Conservation (phyloP, 768 basidiomycete genomes). For the Lyophyllum decastes region DNA sequence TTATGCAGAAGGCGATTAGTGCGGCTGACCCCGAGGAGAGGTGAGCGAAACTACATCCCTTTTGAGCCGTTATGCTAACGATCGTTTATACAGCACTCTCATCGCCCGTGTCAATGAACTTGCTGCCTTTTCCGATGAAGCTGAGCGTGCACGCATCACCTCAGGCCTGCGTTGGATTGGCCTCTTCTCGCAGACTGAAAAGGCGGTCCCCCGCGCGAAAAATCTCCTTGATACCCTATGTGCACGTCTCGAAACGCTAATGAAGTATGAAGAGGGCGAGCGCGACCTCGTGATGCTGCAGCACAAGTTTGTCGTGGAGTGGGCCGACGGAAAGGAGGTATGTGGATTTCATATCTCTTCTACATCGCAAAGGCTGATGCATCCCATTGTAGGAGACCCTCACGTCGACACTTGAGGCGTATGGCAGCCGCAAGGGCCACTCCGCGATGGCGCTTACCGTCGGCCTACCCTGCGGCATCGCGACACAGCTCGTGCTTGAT, state of each 20-base stretch:
- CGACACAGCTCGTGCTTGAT: slow-evolving; percentile 88
- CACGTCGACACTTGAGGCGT: slow-evolving; percentile 90
- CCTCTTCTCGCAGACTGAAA: slow-evolving; percentile 69
- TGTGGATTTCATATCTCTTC: slow-evolving; percentile 17
- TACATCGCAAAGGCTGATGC: background rate
- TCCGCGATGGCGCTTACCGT: slow-evolving; percentile 93
- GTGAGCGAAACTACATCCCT: slow-evolving; percentile 34
- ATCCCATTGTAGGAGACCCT: slow-evolving; percentile 60
- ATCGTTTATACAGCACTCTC: slow-evolving; percentile 53
- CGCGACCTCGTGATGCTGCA: slow-evolving; percentile 97
- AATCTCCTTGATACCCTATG: slow-evolving; percentile 95
- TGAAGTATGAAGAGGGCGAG: slow-evolving; percentile 90
- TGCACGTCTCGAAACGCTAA: slow-evolving; percentile 84
- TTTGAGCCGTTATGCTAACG: slow-evolving; percentile 3
- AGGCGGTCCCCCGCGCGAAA: slow-evolving; percentile 59
- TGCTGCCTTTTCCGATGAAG: slow-evolving; percentile 69
- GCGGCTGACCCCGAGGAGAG: slow-evolving; percentile 69
- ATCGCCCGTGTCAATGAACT: slow-evolving; percentile 69
- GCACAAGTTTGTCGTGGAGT: slow-evolving; percentile 95
- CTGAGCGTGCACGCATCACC: slow-evolving; percentile 76
- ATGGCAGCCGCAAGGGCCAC: slow-evolving; percentile 76
- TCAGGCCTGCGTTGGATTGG: slow-evolving; percentile 94
- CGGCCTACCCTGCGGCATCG: slow-evolving; percentile 93
- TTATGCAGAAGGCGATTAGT: slow-evolving; percentile 73
- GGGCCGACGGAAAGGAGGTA: slow-evolving; percentile 78